Evolutionary conservation across 345 rosid genomes (phyloP).

Genomic region (Microthlaspi erraticum): DNA sequence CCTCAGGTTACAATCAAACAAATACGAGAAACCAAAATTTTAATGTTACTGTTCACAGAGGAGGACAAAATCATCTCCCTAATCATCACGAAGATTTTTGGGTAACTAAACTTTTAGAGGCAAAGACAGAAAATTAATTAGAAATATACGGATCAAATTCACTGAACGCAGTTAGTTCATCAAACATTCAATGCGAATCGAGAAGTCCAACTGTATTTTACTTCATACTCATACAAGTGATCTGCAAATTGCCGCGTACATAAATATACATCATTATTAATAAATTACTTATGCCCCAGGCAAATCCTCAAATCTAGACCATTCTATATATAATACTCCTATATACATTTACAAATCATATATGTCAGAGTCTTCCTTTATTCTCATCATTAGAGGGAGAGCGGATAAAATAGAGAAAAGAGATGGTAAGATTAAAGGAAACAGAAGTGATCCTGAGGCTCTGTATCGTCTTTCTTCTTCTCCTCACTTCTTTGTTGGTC

Average conservation of each 20-base stretch:
- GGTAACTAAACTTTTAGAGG: neutral
- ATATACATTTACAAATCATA: neutral
- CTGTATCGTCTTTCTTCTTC: constrained; percentile 44
- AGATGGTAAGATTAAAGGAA: constrained; percentile 41
- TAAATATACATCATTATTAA: too few relatives aligned
- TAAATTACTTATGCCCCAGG: too few relatives aligned
- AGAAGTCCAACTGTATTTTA: constrained; percentile 38
- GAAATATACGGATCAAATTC: constrained; percentile 21
- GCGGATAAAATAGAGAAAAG: neutral
- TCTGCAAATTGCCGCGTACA: constrained; percentile 27
- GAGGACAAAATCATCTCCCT: neutral
- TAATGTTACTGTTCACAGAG: neutral
- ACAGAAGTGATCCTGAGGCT: constrained; percentile 54
- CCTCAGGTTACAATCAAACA: too few relatives aligned
- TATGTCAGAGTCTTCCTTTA: neutral
- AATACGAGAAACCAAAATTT: too few relatives aligned
- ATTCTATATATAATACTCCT: constrained; percentile 29
- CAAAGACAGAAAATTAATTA: constrained; percentile 8
- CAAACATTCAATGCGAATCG: constrained; percentile 37
- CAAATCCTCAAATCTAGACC: constrained; percentile 17
- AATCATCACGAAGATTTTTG: neutral
- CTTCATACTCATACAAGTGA: constrained; percentile 27
- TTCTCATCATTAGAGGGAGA: neutral
- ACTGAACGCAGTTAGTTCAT: constrained; percentile 6
- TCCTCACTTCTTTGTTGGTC: constrained; percentile 47